Evolutionary conservation across 257 asterid species (phyloP).

Genomic region (Solanum dulcamara): DNA sequence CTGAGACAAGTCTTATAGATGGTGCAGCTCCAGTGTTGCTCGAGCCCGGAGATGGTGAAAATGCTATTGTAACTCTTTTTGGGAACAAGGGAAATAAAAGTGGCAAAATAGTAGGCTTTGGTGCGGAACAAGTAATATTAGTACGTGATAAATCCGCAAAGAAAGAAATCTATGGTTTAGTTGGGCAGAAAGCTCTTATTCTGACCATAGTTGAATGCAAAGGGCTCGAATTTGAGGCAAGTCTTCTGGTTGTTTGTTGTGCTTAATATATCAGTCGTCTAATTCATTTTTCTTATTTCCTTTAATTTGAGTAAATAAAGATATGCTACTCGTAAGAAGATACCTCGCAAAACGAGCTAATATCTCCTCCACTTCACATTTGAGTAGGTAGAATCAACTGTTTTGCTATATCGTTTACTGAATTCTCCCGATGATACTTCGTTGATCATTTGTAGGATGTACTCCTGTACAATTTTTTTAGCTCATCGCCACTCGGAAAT

Average conservation of each 20-base stretch:
- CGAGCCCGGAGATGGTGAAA: slow-evolving; percentile 33
- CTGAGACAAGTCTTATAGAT: slow-evolving; percentile 45
- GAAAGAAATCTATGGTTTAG: slow-evolving; percentile 20
- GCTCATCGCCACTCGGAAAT: slow-evolving; percentile 44
- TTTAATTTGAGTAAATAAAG: neutral
- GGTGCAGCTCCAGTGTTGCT: slow-evolving; percentile 61
- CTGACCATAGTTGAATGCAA: slow-evolving; percentile 58
- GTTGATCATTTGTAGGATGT: slow-evolving; percentile 36
- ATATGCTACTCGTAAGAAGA: neutral
- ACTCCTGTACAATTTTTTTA: slow-evolving; percentile 49
- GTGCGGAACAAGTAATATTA: slow-evolving; percentile 57
- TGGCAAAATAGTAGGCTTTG: slow-evolving; percentile 43
- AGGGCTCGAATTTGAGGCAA: slow-evolving; percentile 64
- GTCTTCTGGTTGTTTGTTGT: neutral
- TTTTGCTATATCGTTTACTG: neutral
- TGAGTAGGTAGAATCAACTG: neutral
- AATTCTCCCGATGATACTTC: neutral
- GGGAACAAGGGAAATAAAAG: slow-evolving; percentile 23
- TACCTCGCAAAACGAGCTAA: neutral
- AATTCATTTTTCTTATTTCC: neutral
- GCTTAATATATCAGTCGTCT: neutral
- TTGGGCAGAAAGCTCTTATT: slow-evolving; percentile 49
- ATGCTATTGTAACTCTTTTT: slow-evolving; percentile 34
- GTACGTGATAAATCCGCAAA: slow-evolving; percentile 44
- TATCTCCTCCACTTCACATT: neutral